Base-by-base conservation (phyloP, 805 yeast species). In the Metschnikowia proteae region DNA sequence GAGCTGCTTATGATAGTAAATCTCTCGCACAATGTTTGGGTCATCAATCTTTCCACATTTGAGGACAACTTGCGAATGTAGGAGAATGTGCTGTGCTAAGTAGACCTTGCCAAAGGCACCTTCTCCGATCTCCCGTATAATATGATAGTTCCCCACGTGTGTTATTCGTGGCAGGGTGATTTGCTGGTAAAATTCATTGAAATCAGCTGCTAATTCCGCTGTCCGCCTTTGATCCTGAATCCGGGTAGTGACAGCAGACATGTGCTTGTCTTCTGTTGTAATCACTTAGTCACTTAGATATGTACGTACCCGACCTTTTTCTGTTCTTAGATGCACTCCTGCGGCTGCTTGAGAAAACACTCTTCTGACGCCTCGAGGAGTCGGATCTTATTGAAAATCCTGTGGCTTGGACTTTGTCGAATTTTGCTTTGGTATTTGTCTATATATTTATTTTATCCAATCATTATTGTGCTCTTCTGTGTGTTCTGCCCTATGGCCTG, bases 21-120 rank as follows among this genome's bases (percentile, higher is more conserved):
- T 88, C 59, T 92, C 99, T 47, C 97, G 72, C 34, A 91, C 96
- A 23, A 92, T 76, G 60, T 91, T 89, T 30, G 95, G 90, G 61
- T 88, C 96, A 41, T 78, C 79, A 50, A 83, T 81, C 10, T 74
- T 70, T 6, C 96, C 92, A 37, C 89, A 86, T 60, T 92, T 92
- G 52, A 94, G 67, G 13, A 94, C 98, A 3, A 92, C 81, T 51
- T 65, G 83, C n/a, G 81, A 74, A 47, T 82, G 82, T 8, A 96
- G 78, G 40, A 90, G 73, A 45, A 77, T 76, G 60, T 92, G 98
- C 33, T 74, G 73, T 1, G 97, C 98, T 29, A 92, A 69, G 63
- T 85, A 94, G 1, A 90, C 96, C 60, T 86, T 87, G 6, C 98
- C 97, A 74, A 90, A 92, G 3, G 96, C 79, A 7, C 97, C 97